Evolutionary conservation across 116 monocot genomes (phyloP), one percentile per base, ranked within the genome.

Genomic region (Thalassia testudinum): DNA sequence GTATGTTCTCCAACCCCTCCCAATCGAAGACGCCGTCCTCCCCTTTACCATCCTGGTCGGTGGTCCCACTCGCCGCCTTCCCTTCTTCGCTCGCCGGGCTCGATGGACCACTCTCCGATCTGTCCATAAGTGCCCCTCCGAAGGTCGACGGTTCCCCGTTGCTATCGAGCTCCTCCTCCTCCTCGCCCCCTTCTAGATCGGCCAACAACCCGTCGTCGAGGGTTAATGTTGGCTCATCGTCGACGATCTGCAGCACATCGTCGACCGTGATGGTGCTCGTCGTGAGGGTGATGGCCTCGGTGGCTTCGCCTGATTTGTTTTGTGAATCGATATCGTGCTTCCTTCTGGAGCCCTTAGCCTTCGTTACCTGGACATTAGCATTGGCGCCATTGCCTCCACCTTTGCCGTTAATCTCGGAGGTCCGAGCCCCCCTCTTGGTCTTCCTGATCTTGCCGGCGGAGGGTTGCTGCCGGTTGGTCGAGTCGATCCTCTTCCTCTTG

Each of bases 401-500:
- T 10, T 17, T 34, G 37, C 21, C 43, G 22, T 14, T 23, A 22
- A 0, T 20, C 4, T 37, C 37, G 18, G 18, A 16, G 21, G 17
- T 11, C 21, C 53, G 47, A 24, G 12, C 26, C 19, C 18, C 18
- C 1, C 22, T 24, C 4, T 21, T 43, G 15, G 19, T n/a, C n/a
- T 40, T 11, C 7, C 24, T 12, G 0, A 4, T 54, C 28, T 20
- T 51, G n/a, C 34, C 26, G 21, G 3, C 37, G 26, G 8, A 2
- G 22, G 1, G n/a, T 10, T 1, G 10, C 1, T 14, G 17, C 28
- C 44, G 52, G 50, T 61, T 75, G 53, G 47, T 58, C 66, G 54
- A 63, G 0, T 51, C 58, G 30, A 58, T 48, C 14, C 66, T 26
- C 49, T 62, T 66, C 26, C 60, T 70, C 23, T 55, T 53, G 1